A percentile compares a stretch with the other conserved stretches of the same genome.
These are phyloP conservation scores for Saccharum officinarum DNA, from an alignment of 176 grass and related monocot species.

Conservation along the genomic window DNA sequence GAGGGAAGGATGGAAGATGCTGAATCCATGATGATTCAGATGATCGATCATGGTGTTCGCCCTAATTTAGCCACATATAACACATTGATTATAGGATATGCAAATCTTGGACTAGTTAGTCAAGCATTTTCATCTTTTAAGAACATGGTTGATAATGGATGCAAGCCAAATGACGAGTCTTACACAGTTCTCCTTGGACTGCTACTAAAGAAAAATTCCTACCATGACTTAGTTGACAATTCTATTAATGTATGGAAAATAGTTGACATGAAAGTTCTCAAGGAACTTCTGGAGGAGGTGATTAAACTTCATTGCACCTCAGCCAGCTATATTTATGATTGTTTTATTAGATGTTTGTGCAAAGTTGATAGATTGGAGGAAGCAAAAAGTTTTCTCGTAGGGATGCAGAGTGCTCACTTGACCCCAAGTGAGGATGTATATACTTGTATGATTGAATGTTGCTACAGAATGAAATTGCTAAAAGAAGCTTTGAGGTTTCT, in stretches of 20 bases:
- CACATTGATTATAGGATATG: conserved; percentile 76
- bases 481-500: conserved; percentile 71
- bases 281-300: conserved; percentile 55
- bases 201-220: conserved; percentile 54
- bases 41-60: conserved; percentile 58
- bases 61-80: conserved; percentile 80
- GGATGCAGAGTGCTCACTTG: conserved; percentile 53
- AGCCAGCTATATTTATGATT: conserved; percentile 45
- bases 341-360: conserved; percentile 64
- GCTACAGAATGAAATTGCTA: conserved; percentile 61
- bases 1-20: conserved; percentile 82
- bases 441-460: conserved; percentile 68
- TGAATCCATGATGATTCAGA: conserved; percentile 56
- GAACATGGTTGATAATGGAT: conserved; percentile 55
- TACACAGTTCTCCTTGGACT: conserved; percentile 63
- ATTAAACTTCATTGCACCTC: conserved; percentile 46
- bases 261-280: conserved; percentile 46
- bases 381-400: conserved; percentile 57
- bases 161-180: conserved; percentile 73
- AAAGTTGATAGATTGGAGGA: conserved; percentile 71
- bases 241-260: conserved; percentile 58
- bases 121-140: conserved; percentile 63
- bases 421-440: conserved; percentile 64
- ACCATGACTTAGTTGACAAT: conserved; percentile 28
- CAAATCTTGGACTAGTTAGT: conserved; percentile 50